Evolutionary conservation across 2,329 filamentous ascomycete genomes (phyloP).

Genomic region (Curvularia sp.): DNA sequence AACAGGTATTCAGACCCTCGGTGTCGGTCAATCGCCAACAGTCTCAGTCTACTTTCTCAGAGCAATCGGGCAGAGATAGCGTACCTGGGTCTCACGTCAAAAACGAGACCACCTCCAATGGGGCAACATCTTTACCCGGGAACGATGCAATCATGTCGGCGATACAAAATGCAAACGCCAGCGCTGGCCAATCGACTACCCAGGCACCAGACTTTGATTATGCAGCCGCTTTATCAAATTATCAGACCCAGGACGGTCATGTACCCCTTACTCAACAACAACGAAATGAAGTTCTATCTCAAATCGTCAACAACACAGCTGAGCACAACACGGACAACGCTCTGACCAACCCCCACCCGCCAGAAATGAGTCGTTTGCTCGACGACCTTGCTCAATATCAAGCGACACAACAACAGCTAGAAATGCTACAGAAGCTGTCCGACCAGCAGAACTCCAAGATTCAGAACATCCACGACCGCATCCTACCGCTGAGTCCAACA

Average conservation of each 20-base stretch:
- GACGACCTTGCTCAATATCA: slow-evolving; percentile 68
- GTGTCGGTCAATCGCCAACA: slow-evolving; percentile 26
- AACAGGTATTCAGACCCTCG: slow-evolving; percentile 35
- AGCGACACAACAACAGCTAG: slow-evolving; percentile 76
- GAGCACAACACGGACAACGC: slow-evolving; percentile 60
- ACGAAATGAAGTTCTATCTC: slow-evolving; percentile 55
- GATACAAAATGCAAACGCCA: slow-evolving; percentile 56
- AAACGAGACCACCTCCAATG: slow-evolving; percentile 50
- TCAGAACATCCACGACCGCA: slow-evolving; percentile 72
- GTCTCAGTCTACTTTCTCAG: slow-evolving; percentile 17
- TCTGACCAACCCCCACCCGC: slow-evolving; percentile 61
- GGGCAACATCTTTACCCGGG: slow-evolving; percentile 45
- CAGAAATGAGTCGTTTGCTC: slow-evolving; percentile 64
- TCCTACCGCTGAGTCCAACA: slow-evolving; percentile 81
- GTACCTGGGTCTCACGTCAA: slow-evolving; percentile 44
- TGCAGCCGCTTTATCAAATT: slow-evolving; percentile 55
- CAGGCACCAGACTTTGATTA: slow-evolving; percentile 54
- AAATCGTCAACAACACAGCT: slow-evolving; percentile 57
- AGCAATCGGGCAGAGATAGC: slow-evolving; percentile 19
- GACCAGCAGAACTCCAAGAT: slow-evolving; percentile 79
- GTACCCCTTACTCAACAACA: slow-evolving; percentile 57
- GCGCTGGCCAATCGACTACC: slow-evolving; percentile 37
- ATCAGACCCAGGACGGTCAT: slow-evolving; percentile 55
- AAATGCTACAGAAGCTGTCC: slow-evolving; percentile 79
- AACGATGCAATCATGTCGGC: slow-evolving; percentile 60